Base-by-base conservation (phyloP, 257 asterid genomes). In the Knoxia roxburghii region DNA sequence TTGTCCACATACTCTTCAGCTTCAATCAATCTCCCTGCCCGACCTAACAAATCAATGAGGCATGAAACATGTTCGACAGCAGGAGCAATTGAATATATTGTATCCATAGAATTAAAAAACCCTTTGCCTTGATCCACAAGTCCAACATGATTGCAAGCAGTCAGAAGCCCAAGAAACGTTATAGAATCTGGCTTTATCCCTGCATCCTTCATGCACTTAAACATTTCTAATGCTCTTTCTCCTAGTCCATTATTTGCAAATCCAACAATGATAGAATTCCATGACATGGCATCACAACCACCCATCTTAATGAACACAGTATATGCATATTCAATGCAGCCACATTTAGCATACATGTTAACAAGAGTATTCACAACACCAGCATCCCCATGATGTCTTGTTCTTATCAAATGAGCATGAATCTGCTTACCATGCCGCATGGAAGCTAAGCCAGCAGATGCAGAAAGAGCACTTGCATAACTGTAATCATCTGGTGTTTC, bases 301-400 rank as follows among this genome's bases (percentile, higher is more conserved):
- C 60, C 73, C 89, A 84, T 83, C 58, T 30, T 83, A 66, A 78
- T 68, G 49, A 90, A 90, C 60, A 81, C 61, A 49, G 76, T 37
- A 58, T 41, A 53, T 0, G 76, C 84, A 52, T 75, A 58, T 49
- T 43, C 33, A 48, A 87, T 72, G 58, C 78, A 80, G 18, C 95
- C 95, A 50, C 85, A 81, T 68, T 87, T 90, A 29, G 91, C 90
- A 72, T 90, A 90, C 97, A 86, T 87, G 83, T 84, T 90, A 40
- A 90, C 71, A 29, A 90, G 88, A 7, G 95, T 85, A 75, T 87
- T 90, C 10, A 68, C 76, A 50, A 87, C 83, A 50, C 75, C 85
- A 59, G 84, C 68, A 64, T 90, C 97, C 72, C 68, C 73, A 60
- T 64, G 72, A 18, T 52, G 61, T 61, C 75, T 71, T 39, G 82